These are phyloP conservation scores for Pogostemon cablin DNA, from an alignment of 257 asterid genomes.

Conservation along the genomic window DNA sequence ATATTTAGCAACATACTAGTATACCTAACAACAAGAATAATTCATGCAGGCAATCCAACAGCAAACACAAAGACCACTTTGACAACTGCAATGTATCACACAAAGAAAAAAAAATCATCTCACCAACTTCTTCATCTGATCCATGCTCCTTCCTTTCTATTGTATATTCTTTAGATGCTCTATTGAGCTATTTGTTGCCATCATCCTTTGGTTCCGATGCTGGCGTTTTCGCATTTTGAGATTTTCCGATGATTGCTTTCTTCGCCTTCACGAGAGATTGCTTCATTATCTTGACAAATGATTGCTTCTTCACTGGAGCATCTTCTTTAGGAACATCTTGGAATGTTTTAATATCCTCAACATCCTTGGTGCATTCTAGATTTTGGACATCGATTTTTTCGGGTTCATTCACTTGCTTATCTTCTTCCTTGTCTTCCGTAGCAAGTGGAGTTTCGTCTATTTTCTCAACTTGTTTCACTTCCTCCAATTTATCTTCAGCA, in stretches of 20 bases:
- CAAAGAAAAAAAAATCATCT: constrained; percentile 42
- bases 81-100: constrained; percentile 41
- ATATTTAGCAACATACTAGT: constrained; percentile 38
- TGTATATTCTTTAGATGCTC: too few species aligned
- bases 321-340: constrained; percentile 49
- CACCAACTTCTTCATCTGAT: constrained; percentile 28
- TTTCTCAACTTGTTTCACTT: constrained; percentile 27
- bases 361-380: constrained; percentile 37
- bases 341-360: constrained; percentile 36
- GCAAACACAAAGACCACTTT: constrained; percentile 33
- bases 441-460: constrained; percentile 30
- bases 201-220: constrained; percentile 53
- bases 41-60: constrained; percentile 43
- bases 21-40: constrained; percentile 35
- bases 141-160: too few species aligned
- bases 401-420: constrained; percentile 26
- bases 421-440: constrained; percentile 19
- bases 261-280: constrained; percentile 88
- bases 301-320: constrained; percentile 65
- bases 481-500: constrained; percentile 23
- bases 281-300: constrained; percentile 80
- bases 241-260: constrained; percentile 84
- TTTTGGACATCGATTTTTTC: constrained; percentile 24
- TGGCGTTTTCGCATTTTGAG: constrained; percentile 62
- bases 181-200: constrained; percentile 37